Percentiles rank a stretch among this genome's conserved stretches.
Conservation (phyloP, 2,329 filamentous ascomycete genomes). For the Colletotrichum phormii region DNA sequence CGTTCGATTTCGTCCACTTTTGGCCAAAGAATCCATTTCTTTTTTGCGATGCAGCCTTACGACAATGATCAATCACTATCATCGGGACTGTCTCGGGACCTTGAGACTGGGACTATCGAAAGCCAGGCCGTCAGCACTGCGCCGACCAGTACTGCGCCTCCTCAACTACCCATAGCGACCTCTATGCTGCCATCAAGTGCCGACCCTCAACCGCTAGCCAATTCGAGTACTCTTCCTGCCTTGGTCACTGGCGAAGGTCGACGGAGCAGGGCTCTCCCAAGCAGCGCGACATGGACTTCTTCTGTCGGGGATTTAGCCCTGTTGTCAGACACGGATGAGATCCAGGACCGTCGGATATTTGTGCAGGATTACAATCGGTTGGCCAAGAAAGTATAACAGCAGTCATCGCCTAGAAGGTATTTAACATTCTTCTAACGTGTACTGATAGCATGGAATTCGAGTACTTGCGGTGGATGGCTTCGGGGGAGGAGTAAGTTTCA, state of each 20-base stretch:
- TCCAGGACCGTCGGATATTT: constrained; percentile 60
- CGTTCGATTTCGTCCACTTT: not conserved
- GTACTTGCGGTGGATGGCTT: constrained; percentile 51
- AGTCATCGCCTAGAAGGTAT: not conserved
- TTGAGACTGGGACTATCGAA: constrained; percentile 21
- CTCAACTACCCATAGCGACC: constrained; percentile 1
- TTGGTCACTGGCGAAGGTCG: constrained; percentile 32
- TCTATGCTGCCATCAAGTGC: not conserved
- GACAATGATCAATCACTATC: constrained; percentile 40
- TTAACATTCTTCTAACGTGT: not conserved
- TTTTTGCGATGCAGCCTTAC: constrained; percentile 46
- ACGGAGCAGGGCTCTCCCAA: constrained; percentile 44
- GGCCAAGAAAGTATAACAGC: constrained; percentile 64
- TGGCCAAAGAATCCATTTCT: constrained; percentile 24
- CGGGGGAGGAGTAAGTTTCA: constrained; percentile 25
- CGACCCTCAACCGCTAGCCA: not conserved
- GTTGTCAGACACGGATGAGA: constrained; percentile 60
- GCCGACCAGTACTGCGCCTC: constrained; percentile 29
- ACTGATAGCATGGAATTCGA: constrained; percentile 63
- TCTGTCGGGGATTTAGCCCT: constrained; percentile 63
- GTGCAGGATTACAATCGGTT: constrained; percentile 70
- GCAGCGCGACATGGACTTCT: constrained; percentile 69
- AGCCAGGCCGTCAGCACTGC: constrained; percentile 30
- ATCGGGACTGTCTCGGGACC: constrained; percentile 41
- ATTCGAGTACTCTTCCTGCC: constrained; percentile 38